Evolutionary conservation across 306 rosid species (phyloP), one percentile per base, ranked within the genome.

Genomic region (Quercus parvula): DNA sequence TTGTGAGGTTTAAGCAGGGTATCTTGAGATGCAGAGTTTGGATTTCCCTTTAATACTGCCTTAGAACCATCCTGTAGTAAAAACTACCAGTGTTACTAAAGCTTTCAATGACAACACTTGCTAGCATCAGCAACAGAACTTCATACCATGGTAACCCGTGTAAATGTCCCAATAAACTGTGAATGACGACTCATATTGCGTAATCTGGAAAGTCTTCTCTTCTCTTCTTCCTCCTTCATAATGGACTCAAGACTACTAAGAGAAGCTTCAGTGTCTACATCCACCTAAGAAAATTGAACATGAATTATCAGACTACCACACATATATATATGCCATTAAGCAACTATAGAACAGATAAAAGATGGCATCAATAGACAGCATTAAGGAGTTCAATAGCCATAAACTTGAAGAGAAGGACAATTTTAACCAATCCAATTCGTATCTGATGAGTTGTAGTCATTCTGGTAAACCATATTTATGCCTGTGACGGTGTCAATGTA

Each of bases 61-160:
- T 91, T 91, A 4, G 97, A 94, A 79, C 99, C 99, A 89, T 91
- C 99, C 99, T 94, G 83, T 70, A 82, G 67, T 61, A 87, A 78
- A 77, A 77, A 57, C 76, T 55, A 75, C 66, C 27, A 46, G 30
- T 72, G 67, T 82, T 75, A 81, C 72, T 52, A 58, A 77, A 79
- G 80, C 55, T 75, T 70, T 75, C 33, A n/a, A 74, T 55, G 19
- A 70, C 69, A 80, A 75, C 68, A 52, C 73, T 30, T 3, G 9
- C 58, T 59, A 70, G 59, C 74, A 81, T 62, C 71, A 68, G 52
- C 51, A 70, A 46, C 46, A 67, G 82, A 82, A 87, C 56, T 46
- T 4, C 56, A 57, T 94, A 94, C 99, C 97, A 91, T 76, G 62
- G 91, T 89, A 80, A 87, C 82, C 80, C 89, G 85, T 30, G 97